Evolutionary conservation across 768 basidiomycete species (phyloP), one percentile per base, ranked within the genome.

Genomic region (Scleroderma citrinum): DNA sequence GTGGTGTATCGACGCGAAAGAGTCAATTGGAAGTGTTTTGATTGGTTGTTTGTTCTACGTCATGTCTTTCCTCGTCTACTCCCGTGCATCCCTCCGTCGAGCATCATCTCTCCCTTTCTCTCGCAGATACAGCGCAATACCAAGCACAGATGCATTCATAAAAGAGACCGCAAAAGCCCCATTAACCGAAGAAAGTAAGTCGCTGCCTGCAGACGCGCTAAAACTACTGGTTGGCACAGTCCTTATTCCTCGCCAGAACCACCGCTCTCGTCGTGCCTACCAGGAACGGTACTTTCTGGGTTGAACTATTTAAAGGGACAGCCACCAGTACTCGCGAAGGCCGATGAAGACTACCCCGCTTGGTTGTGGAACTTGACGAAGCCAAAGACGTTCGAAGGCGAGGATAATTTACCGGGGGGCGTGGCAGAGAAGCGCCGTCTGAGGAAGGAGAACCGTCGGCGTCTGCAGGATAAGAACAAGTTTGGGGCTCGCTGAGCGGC

Each of bases 361-460:
- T 96, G 93, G 93, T 65, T 96, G 35, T 96, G 93, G 93, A 82
- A 75, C 13, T 60, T 92, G 34, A 68, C 89, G 17, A 66, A 81
- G 51, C 76, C 82, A 5, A 78, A 77, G 59, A 74, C 74, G 36
- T 70, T 76, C 47, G 76, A 75, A 16, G 84, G 88, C 47, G 86
- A 89, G 52, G 85, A 85, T 1, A 13, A 5, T 42, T n/a, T 11
- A 20, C 85, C 82, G 1, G 87, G 86, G 17, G 85, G 88, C 19
- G 76, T 77, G 63, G 80, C 73, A 44, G 76, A 78, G 64, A 73
- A 80, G 43, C 69, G 74, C 48, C 68, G 70, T 49, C 70, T 86
- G 65, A 71, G 87, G 59, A 70, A 69, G 59, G 76, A 76, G 51
- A 87, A 85, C 47, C 74, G 81, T 47, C 77, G 82, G 62, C 75